These are phyloP conservation scores for Tylopilus cervinicoccineus DNA, from an alignment of 768 basidiomycete genomes.

Conservation along the genomic window DNA sequence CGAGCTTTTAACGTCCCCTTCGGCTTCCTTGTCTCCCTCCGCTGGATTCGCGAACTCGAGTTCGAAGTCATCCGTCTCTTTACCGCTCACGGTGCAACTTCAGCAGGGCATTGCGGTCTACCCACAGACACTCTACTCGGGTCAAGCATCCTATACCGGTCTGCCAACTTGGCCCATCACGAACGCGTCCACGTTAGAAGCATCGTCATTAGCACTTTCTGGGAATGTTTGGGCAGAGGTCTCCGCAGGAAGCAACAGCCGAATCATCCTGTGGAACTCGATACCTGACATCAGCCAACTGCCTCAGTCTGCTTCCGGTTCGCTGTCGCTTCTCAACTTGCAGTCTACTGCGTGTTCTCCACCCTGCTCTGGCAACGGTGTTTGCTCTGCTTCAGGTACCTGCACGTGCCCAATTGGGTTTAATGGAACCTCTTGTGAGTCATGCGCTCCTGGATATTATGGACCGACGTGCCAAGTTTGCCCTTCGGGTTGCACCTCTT, in stretches of 20 bases:
- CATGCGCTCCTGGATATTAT: conserved; percentile 71
- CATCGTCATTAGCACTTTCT: conserved; percentile 64
- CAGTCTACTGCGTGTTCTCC: conserved; percentile 75
- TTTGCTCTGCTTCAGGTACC: conserved; percentile 66
- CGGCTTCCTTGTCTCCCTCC: conserved; percentile 53
- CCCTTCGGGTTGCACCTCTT: conserved; percentile 61
- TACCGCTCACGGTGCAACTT: conserved; percentile 67
- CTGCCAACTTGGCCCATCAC: conserved; percentile 48
- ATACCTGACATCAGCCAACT: conserved; percentile 73
- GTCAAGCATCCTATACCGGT: conserved; percentile 54
- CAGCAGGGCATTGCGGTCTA: conserved; percentile 68
- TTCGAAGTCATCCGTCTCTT: conserved; percentile 39
- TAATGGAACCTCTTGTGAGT: conserved; percentile 74
- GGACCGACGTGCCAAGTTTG: conserved; percentile 70
- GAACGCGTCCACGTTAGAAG: conserved; percentile 47
- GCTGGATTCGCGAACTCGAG: conserved; percentile 62
- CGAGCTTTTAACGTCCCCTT: conserved; percentile 59
- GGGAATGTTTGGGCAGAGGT: conserved; percentile 68
- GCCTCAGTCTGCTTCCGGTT: conserved; percentile 43
- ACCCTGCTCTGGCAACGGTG: conserved; percentile 66
- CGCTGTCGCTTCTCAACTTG: conserved; percentile 63
- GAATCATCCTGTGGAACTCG: conserved; percentile 74
- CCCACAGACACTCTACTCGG: conserved; percentile 58
- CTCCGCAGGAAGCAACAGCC: conserved; percentile 48
- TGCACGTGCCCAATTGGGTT: conserved; percentile 76